Evolutionary conservation across 2,329 filamentous ascomycete genomes (phyloP), one percentile per base, ranked within the genome.

Genomic region (Colletotrichum falcatum): DNA sequence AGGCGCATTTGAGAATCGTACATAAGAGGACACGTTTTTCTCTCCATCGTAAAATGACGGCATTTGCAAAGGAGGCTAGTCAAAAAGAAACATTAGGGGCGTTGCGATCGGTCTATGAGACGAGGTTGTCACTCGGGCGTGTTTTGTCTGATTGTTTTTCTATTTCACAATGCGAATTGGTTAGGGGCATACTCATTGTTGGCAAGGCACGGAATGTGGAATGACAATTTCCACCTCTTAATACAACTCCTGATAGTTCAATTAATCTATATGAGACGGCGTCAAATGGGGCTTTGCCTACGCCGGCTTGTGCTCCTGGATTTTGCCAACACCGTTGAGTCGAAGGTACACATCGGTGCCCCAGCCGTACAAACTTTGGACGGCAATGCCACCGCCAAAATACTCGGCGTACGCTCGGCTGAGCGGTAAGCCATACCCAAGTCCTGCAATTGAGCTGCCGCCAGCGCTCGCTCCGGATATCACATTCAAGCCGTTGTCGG

Each of bases 351-450:
- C 90, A 77, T 92, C 90, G 7, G 89, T 90, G 5, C 89, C 96
- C 96, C 96, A 99, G 5, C 96, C 95, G 84, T 94, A 96, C 56
- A 98, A 82, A 79, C 94, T 98, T 85, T 99, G 95, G n/a, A 99
- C 91, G 5, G 91, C 91, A 69, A 99, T 96, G 3, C 95, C 95
- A 0, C 96, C 96, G 2, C 96, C 96, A 84, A 99, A 99, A 77
- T 98, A 99, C 83, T 99, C 95, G 0, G 96, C 96, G 78, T 99
- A 99, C 0, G 96, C 95, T 72, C 96, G 88, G 63, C 94, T 94
- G 28, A 99, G 82, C 1, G 96, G 96, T 73, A 99, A 79, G 0
- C 96, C 96, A 79, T 99, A 99, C 1, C 96, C 96, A 59, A 99
- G 81, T 0, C 96, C 96, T 0, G 96, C 96, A 70, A 99, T 97